Evolutionary conservation across 345 rosid genomes (phyloP).

Genomic region (Triadica sebifera): DNA sequence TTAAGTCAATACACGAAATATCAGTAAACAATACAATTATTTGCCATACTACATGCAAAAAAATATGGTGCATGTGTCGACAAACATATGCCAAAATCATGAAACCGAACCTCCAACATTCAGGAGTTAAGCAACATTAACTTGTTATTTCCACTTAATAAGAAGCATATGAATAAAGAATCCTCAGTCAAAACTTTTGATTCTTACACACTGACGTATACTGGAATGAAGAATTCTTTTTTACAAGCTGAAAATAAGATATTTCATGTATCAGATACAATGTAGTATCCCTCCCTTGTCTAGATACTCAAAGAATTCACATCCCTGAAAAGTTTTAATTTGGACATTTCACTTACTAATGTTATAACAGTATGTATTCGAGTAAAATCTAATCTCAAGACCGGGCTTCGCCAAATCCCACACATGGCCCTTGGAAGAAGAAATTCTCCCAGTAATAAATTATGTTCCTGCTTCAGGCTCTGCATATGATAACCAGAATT

Average conservation of each 20-base stretch:
- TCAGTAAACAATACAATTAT: too few species aligned
- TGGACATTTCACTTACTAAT: constrained; percentile 24
- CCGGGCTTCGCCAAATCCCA: constrained; percentile 16
- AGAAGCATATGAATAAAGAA: constrained; percentile 5
- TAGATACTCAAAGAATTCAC: constrained; percentile 19
- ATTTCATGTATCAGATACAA: constrained; percentile 21
- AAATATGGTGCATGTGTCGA: neutral
- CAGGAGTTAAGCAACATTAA: neutral
- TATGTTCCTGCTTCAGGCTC: constrained; percentile 15
- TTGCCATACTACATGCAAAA: too few species aligned
- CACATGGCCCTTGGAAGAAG: constrained; percentile 10
- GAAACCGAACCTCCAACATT: neutral
- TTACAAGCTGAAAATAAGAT: constrained; percentile 25
- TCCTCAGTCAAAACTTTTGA: neutral
- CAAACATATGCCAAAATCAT: neutral
- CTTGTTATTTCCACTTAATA: neutral
- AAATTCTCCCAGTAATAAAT: constrained; percentile 10
- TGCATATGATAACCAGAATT: constrained; percentile 13
- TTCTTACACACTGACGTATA: constrained; percentile 2
- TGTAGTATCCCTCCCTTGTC: constrained; percentile 17
- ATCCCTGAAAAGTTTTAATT: constrained; percentile 17
- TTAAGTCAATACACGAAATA: neutral
- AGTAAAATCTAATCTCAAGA: constrained; percentile 22
- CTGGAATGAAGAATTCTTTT: constrained; percentile 14
- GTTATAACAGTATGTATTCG: constrained; percentile 16